phyloP scores from a whole-genome alignment of 306 rosid genomes.

The Cucurbita maxima region DNA sequence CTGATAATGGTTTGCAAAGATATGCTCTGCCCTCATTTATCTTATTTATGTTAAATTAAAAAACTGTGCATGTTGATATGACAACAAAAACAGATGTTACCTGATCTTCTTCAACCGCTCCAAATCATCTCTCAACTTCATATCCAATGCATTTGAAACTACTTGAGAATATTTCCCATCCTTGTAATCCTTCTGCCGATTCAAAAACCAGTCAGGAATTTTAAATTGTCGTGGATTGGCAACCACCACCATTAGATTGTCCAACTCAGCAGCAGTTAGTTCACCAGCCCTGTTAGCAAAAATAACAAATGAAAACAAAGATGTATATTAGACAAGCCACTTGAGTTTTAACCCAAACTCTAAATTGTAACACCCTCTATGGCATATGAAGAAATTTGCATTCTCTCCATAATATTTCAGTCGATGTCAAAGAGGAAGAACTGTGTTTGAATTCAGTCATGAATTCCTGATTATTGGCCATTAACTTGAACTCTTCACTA shows the following conservation, averaged over 20 bases:
- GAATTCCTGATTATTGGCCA: not conserved
- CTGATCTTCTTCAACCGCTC: slow-evolving; percentile 91
- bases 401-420: no score
- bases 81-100: slow-evolving; percentile 12
- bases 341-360: not conserved
- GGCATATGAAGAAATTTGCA: no score
- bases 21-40: no score
- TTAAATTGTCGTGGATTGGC: slow-evolving; percentile 57
- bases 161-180: slow-evolving; percentile 65
- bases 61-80: not conserved
- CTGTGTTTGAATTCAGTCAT: not conserved
- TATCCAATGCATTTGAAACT: slow-evolving; percentile 66
- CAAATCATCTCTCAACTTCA: slow-evolving; percentile 79
- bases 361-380: not conserved
- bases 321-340: not conserved
- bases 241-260: slow-evolving; percentile 45
- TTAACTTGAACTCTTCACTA: not conserved
- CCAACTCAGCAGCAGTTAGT: slow-evolving; percentile 42
- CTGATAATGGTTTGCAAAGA: no score
- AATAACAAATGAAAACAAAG: not conserved
- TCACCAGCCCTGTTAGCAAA: slow-evolving; percentile 50
- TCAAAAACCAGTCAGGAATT: slow-evolving; percentile 68
- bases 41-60: no score
- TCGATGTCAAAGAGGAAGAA: not conserved
- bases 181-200: slow-evolving; percentile 67